Conservation (phyloP, 495 filamentous ascomycete genomes). For the Aspergillus bridgeri region DNA sequence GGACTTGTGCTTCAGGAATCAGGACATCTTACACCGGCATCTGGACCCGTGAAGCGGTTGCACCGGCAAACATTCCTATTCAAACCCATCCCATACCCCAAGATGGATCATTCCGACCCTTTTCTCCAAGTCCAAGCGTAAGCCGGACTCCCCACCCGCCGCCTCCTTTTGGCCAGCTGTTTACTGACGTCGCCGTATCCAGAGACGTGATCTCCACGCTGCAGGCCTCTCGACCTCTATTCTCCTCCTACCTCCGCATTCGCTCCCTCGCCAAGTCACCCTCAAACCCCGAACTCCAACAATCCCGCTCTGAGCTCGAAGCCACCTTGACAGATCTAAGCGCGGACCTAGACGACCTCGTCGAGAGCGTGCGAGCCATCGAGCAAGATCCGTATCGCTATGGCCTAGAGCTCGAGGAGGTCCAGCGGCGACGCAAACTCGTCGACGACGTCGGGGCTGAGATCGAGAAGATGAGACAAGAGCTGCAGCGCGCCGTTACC, state of each 20-base stretch:
- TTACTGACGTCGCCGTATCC: slow-evolving; percentile 13
- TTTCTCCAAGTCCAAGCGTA: slow-evolving; percentile 93
- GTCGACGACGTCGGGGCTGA: slow-evolving; percentile 88
- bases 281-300: slow-evolving; percentile 76
- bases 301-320: slow-evolving; percentile 81
- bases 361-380: slow-evolving; percentile 81
- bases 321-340: slow-evolving; percentile 69
- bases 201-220: slow-evolving; percentile 87
- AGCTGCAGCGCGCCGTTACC: slow-evolving; percentile 59
- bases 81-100: slow-evolving; percentile 3
- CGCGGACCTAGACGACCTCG: slow-evolving; percentile 84
- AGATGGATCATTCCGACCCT: slow-evolving; percentile 73
- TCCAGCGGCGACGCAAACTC: slow-evolving; percentile 72
- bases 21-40: background rate
- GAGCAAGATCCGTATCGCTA: slow-evolving; percentile 87
- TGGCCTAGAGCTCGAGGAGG: slow-evolving; percentile 81
- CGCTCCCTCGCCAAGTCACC: slow-evolving; percentile 72
- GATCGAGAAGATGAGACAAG: slow-evolving; percentile 82
- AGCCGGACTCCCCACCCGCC: slow-evolving; percentile 19
- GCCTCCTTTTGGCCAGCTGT: background rate
- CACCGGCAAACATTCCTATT: background rate
- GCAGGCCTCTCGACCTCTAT: slow-evolving; percentile 73
- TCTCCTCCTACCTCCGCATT: slow-evolving; percentile 94
- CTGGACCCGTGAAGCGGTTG: background rate
- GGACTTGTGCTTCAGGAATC: background rate